Conservation (phyloP, 2,329 filamentous ascomycete species). For the Alternaria hordeiaustralica region DNA sequence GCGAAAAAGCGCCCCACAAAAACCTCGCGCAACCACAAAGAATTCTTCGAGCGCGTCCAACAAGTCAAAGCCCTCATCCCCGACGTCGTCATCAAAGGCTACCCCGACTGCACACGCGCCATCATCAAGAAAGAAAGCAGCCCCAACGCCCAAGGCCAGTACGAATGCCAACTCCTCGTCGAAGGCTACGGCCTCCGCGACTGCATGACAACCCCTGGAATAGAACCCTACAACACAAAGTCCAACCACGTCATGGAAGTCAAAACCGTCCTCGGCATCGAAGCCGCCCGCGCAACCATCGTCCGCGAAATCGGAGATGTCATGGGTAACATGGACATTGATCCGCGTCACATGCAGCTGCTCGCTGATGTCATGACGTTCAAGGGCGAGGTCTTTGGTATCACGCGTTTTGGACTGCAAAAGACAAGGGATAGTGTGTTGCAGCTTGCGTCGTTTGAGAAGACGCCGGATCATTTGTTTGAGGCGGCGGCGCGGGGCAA, state of each 20-base stretch:
- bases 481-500: conserved; percentile 93
- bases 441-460: conserved; percentile 95
- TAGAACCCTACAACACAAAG: conserved; percentile 75
- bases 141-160: conserved; percentile 68
- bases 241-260: conserved; percentile 93
- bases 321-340: conserved; percentile 94
- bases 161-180: conserved; percentile 68
- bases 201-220: conserved; percentile 93
- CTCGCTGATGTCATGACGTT: conserved; percentile 99
- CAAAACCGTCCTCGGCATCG: conserved; percentile 86
- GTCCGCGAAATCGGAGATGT: conserved; percentile 85
- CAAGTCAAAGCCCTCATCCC: conserved; percentile 83
- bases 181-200: conserved; percentile 90
- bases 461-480: conserved; percentile 96
- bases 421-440: conserved; percentile 96
- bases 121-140: conserved; percentile 84
- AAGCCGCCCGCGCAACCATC: conserved; percentile 89
- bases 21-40: conserved; percentile 56
- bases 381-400: conserved; percentile 95
- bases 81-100: conserved; percentile 85
- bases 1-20: conserved; percentile 39
- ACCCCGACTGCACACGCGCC: conserved; percentile 82
- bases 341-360: conserved; percentile 96
- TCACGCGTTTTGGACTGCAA: conserved; percentile 92
- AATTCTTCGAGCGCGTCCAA: conserved; percentile 80